Conservation (phyloP, 1,284 basidiomycete species). For the Agroathelia rolfsii region DNA sequence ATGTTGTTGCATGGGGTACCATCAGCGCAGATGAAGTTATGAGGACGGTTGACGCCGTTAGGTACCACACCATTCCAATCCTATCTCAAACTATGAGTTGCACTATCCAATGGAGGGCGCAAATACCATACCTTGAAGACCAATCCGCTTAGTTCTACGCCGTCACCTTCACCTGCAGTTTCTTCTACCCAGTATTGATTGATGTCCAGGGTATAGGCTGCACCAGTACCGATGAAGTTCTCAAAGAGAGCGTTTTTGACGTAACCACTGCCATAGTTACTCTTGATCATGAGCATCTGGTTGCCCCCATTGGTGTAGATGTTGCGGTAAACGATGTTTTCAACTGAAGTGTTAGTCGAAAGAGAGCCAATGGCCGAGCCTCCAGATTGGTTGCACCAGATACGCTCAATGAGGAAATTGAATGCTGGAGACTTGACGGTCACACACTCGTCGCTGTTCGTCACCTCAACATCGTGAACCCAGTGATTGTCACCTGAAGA, state of each 20-base stretch:
- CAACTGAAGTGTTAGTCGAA: constrained; percentile 9
- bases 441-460: constrained; percentile 28
- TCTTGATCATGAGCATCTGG: constrained; percentile 29
- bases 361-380: constrained; percentile 14
- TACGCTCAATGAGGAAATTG: constrained; percentile 25
- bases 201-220: constrained; percentile 25
- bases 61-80: constrained; percentile 24
- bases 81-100: constrained; percentile 9
- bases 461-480: constrained; percentile 28
- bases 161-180: constrained; percentile 15
- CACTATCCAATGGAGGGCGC: not conserved
- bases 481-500: constrained; percentile 18
- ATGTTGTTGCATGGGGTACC: constrained; percentile 23
- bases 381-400: constrained; percentile 28
- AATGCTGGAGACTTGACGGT: constrained; percentile 25
- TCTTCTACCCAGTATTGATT: constrained; percentile 23
- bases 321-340: constrained; percentile 13
- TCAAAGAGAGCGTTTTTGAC: constrained; percentile 24
- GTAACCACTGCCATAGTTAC: constrained; percentile 23
- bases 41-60: constrained; percentile 20
- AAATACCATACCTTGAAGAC: constrained; percentile 19
- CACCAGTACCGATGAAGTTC: constrained; percentile 22
- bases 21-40: constrained; percentile 23
- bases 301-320: constrained; percentile 25
- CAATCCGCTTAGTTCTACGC: constrained; percentile 21